Base-by-base conservation (phyloP, 108 stramenopile species). In the Cylindrotheca fusiformis region DNA sequence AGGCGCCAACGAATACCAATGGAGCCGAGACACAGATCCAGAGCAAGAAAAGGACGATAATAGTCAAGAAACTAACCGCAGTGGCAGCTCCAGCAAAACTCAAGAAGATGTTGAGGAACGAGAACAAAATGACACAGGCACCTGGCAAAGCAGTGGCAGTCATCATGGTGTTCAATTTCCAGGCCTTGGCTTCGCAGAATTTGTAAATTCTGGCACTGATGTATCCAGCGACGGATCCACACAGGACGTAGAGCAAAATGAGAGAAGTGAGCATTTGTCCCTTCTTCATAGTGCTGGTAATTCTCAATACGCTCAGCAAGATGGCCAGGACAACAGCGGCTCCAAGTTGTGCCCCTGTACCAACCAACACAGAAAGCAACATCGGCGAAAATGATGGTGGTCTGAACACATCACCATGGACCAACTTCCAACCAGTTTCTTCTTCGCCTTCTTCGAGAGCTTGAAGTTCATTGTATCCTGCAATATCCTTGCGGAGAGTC, bases 351-450 rank as follows among this genome's bases (percentile, higher is more conserved):
- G 87, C 83, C 0, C 98, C 98, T 26, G 94, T 95, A 10, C 98
- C 98, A 12, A 95, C 93, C 62, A 91, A 45, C 2, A 96, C 95
- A 46, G 93, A 82, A 17, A 99, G 84, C 22, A 94, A 52, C 93
- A 96, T 90, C 22, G 94, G 90, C 63, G 58, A 72, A 22, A 63
- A 77, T 20, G 65, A 56, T 45, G 98, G 98, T 44, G 97, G 96
- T 28, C 97, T 90, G 64, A 98, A 97, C 33, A 97, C 97, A 73
- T 98, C 98, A 20, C 95, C 96, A 60, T 98, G 98, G 19, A 98
- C 91, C 49, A 98, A 76, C 77, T 98, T 98, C 98, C 98, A 98
- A 4, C 98, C 98, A 59, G 87, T 89, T 78, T 98, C 98, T 73
- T 98, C 98, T 50, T 94, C 90, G 5, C 91, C 94, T 58, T 95